A percentile compares a stretch with the other conserved stretches of the same genome.
Conservation (phyloP, 2,329 filamentous ascomycete genomes). For the Pestalotiopsis sp. region DNA sequence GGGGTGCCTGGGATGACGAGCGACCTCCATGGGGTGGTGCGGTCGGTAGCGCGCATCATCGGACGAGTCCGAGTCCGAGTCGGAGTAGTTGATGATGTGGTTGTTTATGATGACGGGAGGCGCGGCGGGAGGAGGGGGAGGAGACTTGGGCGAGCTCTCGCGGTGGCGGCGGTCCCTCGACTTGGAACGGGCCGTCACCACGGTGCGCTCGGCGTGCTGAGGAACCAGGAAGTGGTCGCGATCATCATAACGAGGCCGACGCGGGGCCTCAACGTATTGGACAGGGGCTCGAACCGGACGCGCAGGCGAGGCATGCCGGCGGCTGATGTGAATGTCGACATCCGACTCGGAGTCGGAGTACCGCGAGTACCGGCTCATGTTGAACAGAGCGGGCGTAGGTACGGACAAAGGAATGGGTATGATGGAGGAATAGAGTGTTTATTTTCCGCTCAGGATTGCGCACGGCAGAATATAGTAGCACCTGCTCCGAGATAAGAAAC, state of each 20-base stretch:
- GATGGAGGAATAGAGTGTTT: not conserved
- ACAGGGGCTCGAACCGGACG: conserved; percentile 30
- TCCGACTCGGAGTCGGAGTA: conserved; percentile 57
- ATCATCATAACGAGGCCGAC: conserved; percentile 43
- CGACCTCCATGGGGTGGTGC: conserved; percentile 26
- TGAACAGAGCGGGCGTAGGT: not conserved
- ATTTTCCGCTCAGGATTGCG: not conserved
- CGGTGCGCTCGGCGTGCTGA: conserved; percentile 46
- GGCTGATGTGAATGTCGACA: conserved; percentile 52
- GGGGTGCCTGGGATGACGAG: conserved; percentile 24
- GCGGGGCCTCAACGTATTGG: conserved; percentile 48
- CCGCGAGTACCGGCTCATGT: conserved; percentile 31
- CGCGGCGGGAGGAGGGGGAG: conserved; percentile 28
- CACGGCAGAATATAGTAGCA: not conserved
- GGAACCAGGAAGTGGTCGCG: conserved; percentile 45
- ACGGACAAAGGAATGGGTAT: not conserved
- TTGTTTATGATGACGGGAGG: conserved; percentile 62
- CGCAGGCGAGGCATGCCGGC: conserved; percentile 38
- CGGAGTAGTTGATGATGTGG: conserved; percentile 49
- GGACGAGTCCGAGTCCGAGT: conserved; percentile 44
- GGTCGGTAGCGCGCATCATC: conserved; percentile 32
- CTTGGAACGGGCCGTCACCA: conserved; percentile 45
- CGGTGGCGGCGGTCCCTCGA: conserved; percentile 51
- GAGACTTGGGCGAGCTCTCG: conserved; percentile 33
- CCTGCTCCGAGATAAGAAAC: not conserved